A percentile compares a stretch with the other conserved stretches of the same genome.
phyloP scores from a whole-genome alignment of 371 early-diverging fungal species.

The Fennellomyces sp. region DNA sequence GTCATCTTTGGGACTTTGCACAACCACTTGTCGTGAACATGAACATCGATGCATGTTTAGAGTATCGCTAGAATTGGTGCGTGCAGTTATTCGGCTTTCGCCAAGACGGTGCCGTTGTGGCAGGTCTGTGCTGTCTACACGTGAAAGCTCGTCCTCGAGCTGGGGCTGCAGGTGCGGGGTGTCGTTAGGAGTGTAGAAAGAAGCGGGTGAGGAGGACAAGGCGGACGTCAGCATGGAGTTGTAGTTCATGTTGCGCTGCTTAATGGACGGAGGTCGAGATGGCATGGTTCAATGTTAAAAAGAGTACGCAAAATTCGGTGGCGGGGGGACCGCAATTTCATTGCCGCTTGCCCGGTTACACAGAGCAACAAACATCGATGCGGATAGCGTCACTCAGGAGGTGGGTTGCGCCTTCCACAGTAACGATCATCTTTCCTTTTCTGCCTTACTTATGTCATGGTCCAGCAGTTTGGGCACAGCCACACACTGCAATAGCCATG shows the following conservation, averaged over 20 bases:
- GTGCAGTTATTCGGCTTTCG: neutral
- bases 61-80: slow-evolving; percentile 7
- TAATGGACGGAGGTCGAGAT: neutral
- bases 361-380: slow-evolving; percentile 1
- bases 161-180: neutral
- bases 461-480: no score
- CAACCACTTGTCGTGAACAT: neutral
- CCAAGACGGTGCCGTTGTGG: neutral
- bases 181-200: slow-evolving; percentile 8
- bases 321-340: no score
- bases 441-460: neutral
- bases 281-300: neutral
- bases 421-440: neutral
- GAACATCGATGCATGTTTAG: neutral
- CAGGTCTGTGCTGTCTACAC: neutral
- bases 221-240: neutral
- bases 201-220: slow-evolving; percentile 7
- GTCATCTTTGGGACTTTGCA: neutral
- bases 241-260: slow-evolving; percentile 3
- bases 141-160: neutral
- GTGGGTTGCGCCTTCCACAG: slow-evolving; percentile 1
- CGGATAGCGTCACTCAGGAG: slow-evolving; percentile 8
- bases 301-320: neutral
- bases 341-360: neutral
- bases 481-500: no score